phyloP scores from a whole-genome alignment of 306 rosid species.

The Rosa multiflora region DNA sequence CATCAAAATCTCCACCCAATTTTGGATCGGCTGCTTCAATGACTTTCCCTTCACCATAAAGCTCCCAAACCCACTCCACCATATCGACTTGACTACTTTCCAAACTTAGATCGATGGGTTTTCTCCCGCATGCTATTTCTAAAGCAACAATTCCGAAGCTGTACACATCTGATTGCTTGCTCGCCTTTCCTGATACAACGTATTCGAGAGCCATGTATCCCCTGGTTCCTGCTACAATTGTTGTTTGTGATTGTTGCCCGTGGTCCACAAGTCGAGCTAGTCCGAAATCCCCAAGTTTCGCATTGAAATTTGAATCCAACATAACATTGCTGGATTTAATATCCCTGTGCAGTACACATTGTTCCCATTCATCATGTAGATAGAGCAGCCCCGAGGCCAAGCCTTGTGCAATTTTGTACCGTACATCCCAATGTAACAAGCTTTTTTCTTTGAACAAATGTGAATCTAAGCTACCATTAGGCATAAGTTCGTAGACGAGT shows the following conservation, averaged over 20 bases:
- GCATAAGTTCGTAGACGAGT: background rate
- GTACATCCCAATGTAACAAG: background rate
- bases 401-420: background rate
- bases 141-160: conserved; percentile 4
- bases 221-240: background rate
- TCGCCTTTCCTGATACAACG: background rate
- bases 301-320: background rate
- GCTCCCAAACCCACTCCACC: background rate
- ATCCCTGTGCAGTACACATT: background rate
- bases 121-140: conserved; percentile 1
- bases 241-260: background rate
- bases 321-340: background rate
- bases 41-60: background rate
- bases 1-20: background rate
- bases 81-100: background rate
- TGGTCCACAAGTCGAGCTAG: conserved; percentile 5
- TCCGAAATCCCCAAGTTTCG: background rate
- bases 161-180: background rate
- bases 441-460: background rate
- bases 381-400: background rate
- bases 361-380: background rate
- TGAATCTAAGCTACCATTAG: background rate
- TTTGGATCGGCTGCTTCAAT: conserved; percentile 4
- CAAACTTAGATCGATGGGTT: background rate
- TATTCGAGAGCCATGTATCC: conserved; percentile 7